phyloP scores from a whole-genome alignment of 768 basidiomycete genomes.

The Tubosaeta sp. region DNA sequence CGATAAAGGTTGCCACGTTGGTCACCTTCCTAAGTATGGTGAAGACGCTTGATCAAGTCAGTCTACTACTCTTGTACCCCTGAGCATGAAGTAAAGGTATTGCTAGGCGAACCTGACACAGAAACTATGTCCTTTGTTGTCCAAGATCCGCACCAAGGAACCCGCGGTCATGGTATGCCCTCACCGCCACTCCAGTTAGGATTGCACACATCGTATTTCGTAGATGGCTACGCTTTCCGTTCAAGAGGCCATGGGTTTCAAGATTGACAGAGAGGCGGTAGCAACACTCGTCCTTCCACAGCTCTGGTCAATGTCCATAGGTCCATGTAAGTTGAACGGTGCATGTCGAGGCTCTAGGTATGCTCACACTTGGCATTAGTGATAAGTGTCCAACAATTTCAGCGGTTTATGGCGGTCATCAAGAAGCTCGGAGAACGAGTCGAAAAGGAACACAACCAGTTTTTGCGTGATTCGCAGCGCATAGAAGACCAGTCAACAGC shows the following conservation, averaged over 20 bases:
- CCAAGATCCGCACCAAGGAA: conserved; percentile 94
- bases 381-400: conserved; percentile 82
- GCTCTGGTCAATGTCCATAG: conserved; percentile 97
- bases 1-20: conserved; percentile 88
- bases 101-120: conserved; percentile 82
- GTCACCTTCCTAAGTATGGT: conserved; percentile 84
- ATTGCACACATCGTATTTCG: conserved; percentile 2
- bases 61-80: conserved; percentile 6
- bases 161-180: conserved; percentile 81
- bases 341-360: background rate
- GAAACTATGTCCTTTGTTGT: conserved; percentile 89
- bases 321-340: conserved; percentile 59
- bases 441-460: conserved; percentile 88
- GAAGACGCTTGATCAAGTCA: conserved; percentile 82
- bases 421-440: conserved; percentile 78
- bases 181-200: background rate
- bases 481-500: conserved; percentile 73
- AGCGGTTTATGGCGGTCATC: conserved; percentile 86
- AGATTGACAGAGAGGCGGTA: conserved; percentile 90
- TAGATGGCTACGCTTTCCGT: conserved; percentile 87
- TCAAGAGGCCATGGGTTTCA: conserved; percentile 94
- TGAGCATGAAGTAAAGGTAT: background rate
- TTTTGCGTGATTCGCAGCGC: conserved; percentile 87
- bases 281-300: conserved; percentile 86
- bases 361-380: conserved; percentile 38